Evolutionary conservation across 768 basidiomycete species (phyloP).

Genomic region (Lactifluus volemus): DNA sequence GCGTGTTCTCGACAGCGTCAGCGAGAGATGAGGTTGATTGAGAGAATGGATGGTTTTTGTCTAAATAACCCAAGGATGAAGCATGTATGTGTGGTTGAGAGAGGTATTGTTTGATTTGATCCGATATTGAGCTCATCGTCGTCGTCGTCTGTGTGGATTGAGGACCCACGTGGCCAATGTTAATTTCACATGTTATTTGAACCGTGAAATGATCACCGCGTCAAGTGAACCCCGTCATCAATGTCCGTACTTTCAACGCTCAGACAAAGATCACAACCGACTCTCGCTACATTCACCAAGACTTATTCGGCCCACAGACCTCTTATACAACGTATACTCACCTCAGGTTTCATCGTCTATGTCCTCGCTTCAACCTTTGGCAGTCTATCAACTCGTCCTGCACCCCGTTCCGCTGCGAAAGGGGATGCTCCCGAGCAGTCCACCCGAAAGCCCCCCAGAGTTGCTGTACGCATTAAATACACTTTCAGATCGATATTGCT

Average conservation of each 20-base stretch:
- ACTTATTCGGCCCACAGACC: constrained; percentile 62
- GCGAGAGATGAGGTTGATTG: constrained; percentile 32
- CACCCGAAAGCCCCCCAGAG: constrained; percentile 43
- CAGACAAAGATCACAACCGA: constrained; percentile 28
- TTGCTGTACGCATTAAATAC: constrained; percentile 46
- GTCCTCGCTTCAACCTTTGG: constrained; percentile 56
- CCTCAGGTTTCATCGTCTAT: constrained; percentile 60
- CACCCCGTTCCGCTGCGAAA: constrained; percentile 23
- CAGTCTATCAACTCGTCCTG: constrained; percentile 41
- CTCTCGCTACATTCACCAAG: constrained; percentile 36
- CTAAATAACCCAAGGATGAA: constrained; percentile 31
- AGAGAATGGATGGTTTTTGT: constrained; percentile 39
- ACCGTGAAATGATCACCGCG: background rate
- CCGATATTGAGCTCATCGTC: constrained; percentile 22
- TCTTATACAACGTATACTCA: constrained; percentile 61
- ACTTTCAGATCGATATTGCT: background rate
- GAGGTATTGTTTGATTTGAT: constrained; percentile 40
- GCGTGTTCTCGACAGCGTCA: constrained; percentile 38
- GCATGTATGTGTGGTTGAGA: constrained; percentile 36
- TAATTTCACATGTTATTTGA: background rate
- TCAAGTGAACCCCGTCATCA: background rate
- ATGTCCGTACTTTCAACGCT: constrained; percentile 28
- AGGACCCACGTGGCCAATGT: background rate
- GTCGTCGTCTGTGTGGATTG: too few species aligned
- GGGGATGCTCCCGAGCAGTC: constrained; percentile 33